Percentiles rank a stretch among this genome's conserved stretches.
Evolutionary conservation across 2,329 filamentous ascomycete genomes (phyloP).

Genomic region (Simplicillium aogashimaense): DNA sequence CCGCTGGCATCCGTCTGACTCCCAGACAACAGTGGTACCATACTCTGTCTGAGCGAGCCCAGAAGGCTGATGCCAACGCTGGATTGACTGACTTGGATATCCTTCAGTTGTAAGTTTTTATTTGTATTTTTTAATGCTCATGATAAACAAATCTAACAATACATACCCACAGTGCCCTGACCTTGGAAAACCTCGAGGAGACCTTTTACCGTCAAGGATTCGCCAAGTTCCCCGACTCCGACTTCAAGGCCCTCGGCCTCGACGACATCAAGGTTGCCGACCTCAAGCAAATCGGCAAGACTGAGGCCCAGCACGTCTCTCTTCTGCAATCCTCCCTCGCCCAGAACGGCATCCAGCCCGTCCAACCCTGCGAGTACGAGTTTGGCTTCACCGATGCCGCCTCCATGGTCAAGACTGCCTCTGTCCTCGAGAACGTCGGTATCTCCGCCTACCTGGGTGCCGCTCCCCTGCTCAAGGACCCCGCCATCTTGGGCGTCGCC

Average conservation of each 20-base stretch:
- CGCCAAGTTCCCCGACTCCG: constrained; percentile 39
- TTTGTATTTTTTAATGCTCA: background rate
- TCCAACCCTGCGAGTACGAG: constrained; percentile 43
- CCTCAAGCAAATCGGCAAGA: constrained; percentile 42
- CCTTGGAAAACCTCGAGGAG: constrained; percentile 48
- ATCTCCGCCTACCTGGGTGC: constrained; percentile 57
- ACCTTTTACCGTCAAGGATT: constrained; percentile 54
- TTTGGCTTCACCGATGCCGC: constrained; percentile 47
- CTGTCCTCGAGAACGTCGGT: constrained; percentile 55
- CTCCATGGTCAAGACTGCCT: constrained; percentile 45
- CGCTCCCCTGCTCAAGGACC: constrained; percentile 47
- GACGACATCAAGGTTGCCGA: constrained; percentile 26
- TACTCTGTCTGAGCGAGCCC: constrained; percentile 1
- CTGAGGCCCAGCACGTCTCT: constrained; percentile 45
- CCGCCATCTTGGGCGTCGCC: constrained; percentile 47
- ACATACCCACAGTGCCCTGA: constrained; percentile 33
- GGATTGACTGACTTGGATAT: constrained; percentile 5
- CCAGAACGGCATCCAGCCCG: constrained; percentile 32
- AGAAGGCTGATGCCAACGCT: background rate
- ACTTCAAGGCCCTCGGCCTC: constrained; percentile 44
- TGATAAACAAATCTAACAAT: background rate
- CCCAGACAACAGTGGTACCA: constrained; percentile 3
- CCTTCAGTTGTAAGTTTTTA: constrained; percentile 3
- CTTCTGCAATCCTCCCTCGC: constrained; percentile 29
- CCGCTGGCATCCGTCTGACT: constrained; percentile 3